Evolutionary conservation across 352 stramenopile genomes (phyloP).

Genomic region (Phytopythium cucurbitacearum): DNA sequence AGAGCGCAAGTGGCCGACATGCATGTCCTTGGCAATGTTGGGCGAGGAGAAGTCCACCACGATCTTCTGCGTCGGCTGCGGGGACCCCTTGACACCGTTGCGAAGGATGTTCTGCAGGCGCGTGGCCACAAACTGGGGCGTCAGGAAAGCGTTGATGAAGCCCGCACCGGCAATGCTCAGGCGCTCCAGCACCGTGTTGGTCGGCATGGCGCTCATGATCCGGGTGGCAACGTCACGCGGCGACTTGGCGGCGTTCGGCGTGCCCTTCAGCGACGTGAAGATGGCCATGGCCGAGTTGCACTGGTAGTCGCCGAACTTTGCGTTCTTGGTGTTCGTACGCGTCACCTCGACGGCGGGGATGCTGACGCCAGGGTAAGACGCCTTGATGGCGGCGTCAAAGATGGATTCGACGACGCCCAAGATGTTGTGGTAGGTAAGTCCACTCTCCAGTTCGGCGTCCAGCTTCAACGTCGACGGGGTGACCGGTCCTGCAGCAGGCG

Average conservation of each 20-base stretch:
- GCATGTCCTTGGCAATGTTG: conserved; percentile 89
- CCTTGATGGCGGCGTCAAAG: conserved; percentile 66
- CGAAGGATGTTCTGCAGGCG: conserved; percentile 66
- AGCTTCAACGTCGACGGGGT: conserved; percentile 43
- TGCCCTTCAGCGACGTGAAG: conserved; percentile 94
- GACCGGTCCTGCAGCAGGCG: conserved; percentile 5
- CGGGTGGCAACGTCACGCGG: conserved; percentile 86
- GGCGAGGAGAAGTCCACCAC: conserved; percentile 84
- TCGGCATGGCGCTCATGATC: conserved; percentile 87
- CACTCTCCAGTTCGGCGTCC: conserved; percentile 38
- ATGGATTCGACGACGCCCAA: conserved; percentile 70
- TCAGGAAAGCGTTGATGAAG: conserved; percentile 98
- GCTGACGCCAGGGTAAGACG: conserved; percentile 55
- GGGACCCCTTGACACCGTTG: conserved; percentile 77
- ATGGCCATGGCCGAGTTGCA: conserved; percentile 98
- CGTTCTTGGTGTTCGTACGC: conserved; percentile 74
- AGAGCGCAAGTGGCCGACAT: conserved; percentile 84
- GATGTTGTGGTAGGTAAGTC: conserved; percentile 74
- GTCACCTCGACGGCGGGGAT: conserved; percentile 60
- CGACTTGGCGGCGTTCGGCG: conserved; percentile 57
- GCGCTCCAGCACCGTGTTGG: conserved; percentile 87
- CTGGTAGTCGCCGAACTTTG: conserved; percentile 96
- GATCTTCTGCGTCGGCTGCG: conserved; percentile 72
- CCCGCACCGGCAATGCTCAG: conserved; percentile 90
- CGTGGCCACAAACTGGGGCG: conserved; percentile 70